phyloP scores from a whole-genome alignment of 2,329 filamentous ascomycete genomes.

The Periconia digitata region DNA sequence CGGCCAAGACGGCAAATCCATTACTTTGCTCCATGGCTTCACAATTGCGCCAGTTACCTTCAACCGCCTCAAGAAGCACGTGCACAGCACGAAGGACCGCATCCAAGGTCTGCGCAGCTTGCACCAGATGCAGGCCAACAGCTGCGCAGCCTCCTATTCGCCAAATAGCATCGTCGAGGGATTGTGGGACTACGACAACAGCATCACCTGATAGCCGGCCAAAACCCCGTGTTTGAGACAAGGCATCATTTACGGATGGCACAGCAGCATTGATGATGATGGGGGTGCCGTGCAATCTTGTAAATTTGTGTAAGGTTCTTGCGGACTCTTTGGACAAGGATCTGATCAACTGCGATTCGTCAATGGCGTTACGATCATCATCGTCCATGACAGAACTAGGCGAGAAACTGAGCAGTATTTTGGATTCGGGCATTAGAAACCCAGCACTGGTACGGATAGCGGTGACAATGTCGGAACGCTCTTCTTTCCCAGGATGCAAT shows the following conservation, averaged over 20 bases:
- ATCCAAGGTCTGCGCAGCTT: constrained; percentile 70
- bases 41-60: constrained; percentile 93
- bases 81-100: constrained; percentile 76
- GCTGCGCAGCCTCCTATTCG: constrained; percentile 88
- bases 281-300: constrained; percentile 71
- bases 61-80: constrained; percentile 81
- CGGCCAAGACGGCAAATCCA: constrained; percentile 84
- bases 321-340: constrained; percentile 74
- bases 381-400: constrained; percentile 79
- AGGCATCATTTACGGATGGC: constrained; percentile 82
- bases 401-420: constrained; percentile 79
- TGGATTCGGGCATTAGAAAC: constrained; percentile 75
- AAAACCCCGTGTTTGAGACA: constrained; percentile 79
- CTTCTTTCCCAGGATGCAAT: constrained; percentile 84
- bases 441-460: constrained; percentile 87
- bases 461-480: constrained; percentile 85
- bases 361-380: constrained; percentile 69
- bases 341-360: constrained; percentile 75
- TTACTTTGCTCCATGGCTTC: constrained; percentile 97
- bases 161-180: constrained; percentile 92
- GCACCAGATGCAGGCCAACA: constrained; percentile 80
- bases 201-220: constrained; percentile 82
- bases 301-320: constrained; percentile 67
- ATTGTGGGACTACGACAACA: constrained; percentile 76
- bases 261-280: constrained; percentile 87